Evolutionary conservation across 176 grass and related monocot species (phyloP), one percentile per base, ranked within the genome.

Genomic region (Musa troglodytarum): DNA sequence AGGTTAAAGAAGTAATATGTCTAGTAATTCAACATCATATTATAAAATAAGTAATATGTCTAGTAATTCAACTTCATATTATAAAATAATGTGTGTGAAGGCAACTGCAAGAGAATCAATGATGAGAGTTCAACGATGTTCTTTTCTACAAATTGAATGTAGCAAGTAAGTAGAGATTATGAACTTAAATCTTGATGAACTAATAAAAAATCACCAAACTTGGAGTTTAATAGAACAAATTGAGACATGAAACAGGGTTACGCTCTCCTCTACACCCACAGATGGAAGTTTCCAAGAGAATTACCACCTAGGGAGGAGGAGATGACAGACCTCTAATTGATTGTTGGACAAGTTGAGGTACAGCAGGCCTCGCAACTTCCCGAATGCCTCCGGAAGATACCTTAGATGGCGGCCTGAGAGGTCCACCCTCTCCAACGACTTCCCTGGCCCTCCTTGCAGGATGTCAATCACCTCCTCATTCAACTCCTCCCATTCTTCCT

Each of bases 271-370:
- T 59, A 54, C 52, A 72, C 69, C 76, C 55, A 52, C 28, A 80
- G 68, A 80, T 75, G 3, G 34, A 43, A 43, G 34, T 43, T 43
- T 43, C 34, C 34, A 9, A 59, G 50, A 70, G 61, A 8, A 80
- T 61, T 17, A 19, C 13, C 17, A 56, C 54, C 8, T 20, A 26
- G 3, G 13, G 55, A 24, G 76, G 16, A 16, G 12, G 55, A 26
- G 13, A 43, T 2, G 24, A 78, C 79, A 83, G 78, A 96, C 93
- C 93, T 92, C 74, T 10, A 96, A 86, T 74, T 85, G 85, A 68
- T 92, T 96, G 69, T 85, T 80, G 9, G 93, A 90, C 61, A 92
- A 77, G 71, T 96, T 89, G 68, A 96, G 90, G 34, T 83, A 87
- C 43, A 87, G 71, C n/a, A 96, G 73, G 11, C 89, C 85, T 59